These are phyloP conservation scores for Cyclocybe aegerita DNA, from an alignment of 768 basidiomycete species.

Conservation along the genomic window DNA sequence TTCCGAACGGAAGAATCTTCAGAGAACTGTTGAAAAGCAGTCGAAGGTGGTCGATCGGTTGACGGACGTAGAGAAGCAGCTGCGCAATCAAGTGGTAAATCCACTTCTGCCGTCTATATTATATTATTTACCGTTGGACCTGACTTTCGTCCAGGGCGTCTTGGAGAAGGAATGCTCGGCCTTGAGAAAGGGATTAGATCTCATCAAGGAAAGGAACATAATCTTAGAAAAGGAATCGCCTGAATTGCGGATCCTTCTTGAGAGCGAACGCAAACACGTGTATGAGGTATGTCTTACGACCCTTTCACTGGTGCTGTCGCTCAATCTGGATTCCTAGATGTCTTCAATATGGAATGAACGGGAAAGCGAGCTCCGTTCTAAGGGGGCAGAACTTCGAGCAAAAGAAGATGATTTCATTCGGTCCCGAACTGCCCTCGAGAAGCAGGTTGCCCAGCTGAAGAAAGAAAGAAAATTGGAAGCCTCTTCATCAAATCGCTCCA, in stretches of 20 bases:
- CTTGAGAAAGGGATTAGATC: constrained; percentile 44
- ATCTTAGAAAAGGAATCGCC: constrained; percentile 19
- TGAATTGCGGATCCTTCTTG: constrained; percentile 31
- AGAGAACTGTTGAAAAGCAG: constrained; percentile 48
- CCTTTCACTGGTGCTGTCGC: neutral
- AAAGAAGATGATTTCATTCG: constrained; percentile 50
- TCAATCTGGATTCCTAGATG: constrained; percentile 3
- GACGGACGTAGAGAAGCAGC: constrained; percentile 59
- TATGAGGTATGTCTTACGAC: constrained; percentile 35
- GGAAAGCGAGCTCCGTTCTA: constrained; percentile 27
- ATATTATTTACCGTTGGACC: neutral
- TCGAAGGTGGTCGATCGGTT: constrained; percentile 62
- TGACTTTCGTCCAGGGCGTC: constrained; percentile 6
- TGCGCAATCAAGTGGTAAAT: constrained; percentile 60
- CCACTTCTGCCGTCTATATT: neutral
- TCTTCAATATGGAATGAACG: constrained; percentile 29
- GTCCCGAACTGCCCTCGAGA: constrained; percentile 52
- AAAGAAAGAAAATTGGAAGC: constrained; percentile 22
- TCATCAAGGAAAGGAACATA: constrained; percentile 22
- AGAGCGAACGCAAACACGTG: constrained; percentile 36
- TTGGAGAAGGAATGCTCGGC: constrained; percentile 43
- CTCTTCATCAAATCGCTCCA: neutral
- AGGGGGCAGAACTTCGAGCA: constrained; percentile 36
- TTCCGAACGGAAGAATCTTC: constrained; percentile 65
- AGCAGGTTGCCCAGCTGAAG: constrained; percentile 44